Evolutionary conservation across 495 filamentous ascomycete species (phyloP).

Genomic region (Daldinia concentrica): DNA sequence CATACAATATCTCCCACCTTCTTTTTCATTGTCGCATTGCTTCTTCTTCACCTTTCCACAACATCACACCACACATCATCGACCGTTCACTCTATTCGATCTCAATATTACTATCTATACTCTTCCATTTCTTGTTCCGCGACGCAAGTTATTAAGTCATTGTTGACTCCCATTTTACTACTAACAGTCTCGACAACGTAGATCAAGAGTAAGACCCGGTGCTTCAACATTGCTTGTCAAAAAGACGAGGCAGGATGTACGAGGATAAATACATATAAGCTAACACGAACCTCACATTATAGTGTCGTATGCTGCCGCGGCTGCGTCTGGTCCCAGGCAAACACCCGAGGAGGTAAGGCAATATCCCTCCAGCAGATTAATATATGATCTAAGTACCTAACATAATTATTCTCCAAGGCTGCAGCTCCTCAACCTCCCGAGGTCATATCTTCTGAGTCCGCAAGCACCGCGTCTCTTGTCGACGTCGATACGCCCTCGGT

Average conservation of each 20-base stretch:
- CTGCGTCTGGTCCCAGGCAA: slow-evolving; percentile 77
- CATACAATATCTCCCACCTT: not conserved
- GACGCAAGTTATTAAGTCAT: not conserved
- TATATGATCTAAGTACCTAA: not conserved
- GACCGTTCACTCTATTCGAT: not conserved
- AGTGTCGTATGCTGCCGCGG: slow-evolving; percentile 84
- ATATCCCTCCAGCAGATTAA: not conserved
- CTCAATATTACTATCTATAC: not conserved
- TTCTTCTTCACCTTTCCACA: not conserved
- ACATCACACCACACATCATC: not conserved
- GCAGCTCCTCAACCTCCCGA: slow-evolving; percentile 72
- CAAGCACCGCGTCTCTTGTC: slow-evolving; percentile 69
- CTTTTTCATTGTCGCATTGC: not conserved
- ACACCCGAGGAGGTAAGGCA: slow-evolving; percentile 71
- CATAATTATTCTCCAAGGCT: slow-evolving; percentile 49
- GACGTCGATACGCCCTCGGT: slow-evolving; percentile 82
- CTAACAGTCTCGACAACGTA: not conserved
- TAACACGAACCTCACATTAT: slow-evolving; percentile 10
- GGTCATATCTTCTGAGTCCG: slow-evolving; percentile 66
- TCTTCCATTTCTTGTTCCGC: not conserved
- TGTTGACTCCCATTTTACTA: not conserved
- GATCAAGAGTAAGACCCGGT: not conserved
- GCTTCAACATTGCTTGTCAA: not conserved
- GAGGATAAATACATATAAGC: not conserved
- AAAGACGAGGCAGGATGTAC: too few relatives aligned